Evolutionary conservation across 148 eudicot species (phyloP).

Genomic region (Talinum fruticosum): DNA sequence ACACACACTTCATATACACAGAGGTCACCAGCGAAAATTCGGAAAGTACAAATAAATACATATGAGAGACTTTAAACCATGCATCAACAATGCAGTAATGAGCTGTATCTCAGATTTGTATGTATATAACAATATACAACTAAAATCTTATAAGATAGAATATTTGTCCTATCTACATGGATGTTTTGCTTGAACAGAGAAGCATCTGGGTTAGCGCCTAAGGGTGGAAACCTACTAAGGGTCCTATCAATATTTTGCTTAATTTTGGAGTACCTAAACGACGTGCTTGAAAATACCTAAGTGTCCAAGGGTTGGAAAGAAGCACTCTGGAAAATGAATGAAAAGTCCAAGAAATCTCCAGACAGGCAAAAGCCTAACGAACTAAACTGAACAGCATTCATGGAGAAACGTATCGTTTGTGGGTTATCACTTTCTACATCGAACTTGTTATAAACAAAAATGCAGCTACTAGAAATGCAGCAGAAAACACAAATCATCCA

Average conservation of each 20-base stretch:
- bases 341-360: neutral
- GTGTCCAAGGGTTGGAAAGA: neutral
- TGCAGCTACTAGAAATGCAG: neutral
- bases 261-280: neutral
- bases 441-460: neutral
- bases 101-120: neutral
- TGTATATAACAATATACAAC: neutral
- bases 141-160: neutral
- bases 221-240: neutral
- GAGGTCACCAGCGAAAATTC: neutral
- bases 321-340: neutral
- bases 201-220: neutral
- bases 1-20: neutral
- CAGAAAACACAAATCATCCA: neutral
- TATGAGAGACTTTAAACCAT: neutral
- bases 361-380: neutral
- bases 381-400: slow-evolving; percentile 1
- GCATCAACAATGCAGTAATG: neutral
- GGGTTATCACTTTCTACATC: neutral
- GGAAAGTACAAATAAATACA: neutral
- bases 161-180: neutral
- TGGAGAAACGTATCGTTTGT: neutral
- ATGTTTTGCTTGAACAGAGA: neutral
- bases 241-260: neutral
- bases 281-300: neutral